These are phyloP conservation scores for Simplicillium aogashimaense DNA, from an alignment of 2,329 filamentous ascomycete species.

Conservation along the genomic window DNA sequence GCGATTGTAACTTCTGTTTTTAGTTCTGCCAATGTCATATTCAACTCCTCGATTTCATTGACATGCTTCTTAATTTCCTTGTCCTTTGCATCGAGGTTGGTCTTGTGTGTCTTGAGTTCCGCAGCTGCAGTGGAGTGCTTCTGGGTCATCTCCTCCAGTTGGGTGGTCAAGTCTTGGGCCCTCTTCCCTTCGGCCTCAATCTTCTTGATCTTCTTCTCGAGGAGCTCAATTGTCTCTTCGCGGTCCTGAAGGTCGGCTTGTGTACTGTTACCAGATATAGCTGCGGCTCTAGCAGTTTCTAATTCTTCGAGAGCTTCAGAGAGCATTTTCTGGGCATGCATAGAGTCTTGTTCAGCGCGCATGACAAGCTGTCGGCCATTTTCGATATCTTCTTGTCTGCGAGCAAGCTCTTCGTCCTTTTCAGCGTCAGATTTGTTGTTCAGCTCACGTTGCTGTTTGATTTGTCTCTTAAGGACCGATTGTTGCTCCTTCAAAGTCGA, in stretches of 20 bases:
- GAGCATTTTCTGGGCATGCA: conserved; percentile 36
- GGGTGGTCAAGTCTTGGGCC: conserved; percentile 13
- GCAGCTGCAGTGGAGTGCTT: conserved; percentile 8
- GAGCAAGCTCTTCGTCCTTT: conserved; percentile 53
- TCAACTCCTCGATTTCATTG: conserved; percentile 38
- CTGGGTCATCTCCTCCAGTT: conserved; percentile 18
- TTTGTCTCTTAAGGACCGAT: conserved; percentile 77
- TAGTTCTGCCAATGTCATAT: conserved; percentile 43
- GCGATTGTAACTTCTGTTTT: conserved; percentile 53
- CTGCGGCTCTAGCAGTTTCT: conserved; percentile 22
- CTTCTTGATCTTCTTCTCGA: conserved; percentile 30
- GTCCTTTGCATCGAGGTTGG: conserved; percentile 22
- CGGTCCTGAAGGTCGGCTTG: conserved; percentile 29
- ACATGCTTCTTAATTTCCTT: conserved; percentile 38
- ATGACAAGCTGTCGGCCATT: conserved; percentile 24
- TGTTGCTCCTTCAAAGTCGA: conserved; percentile 78
- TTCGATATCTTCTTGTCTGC: conserved; percentile 47
- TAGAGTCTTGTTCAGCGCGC: conserved; percentile 26
- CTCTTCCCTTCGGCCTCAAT: conserved; percentile 20
- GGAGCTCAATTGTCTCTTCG: conserved; percentile 28
- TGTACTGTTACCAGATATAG: conserved; percentile 11
- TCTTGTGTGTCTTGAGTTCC: conserved; percentile 12
- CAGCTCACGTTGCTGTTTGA: conserved; percentile 89
- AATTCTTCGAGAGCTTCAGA: conserved; percentile 37
- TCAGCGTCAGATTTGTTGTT: conserved; percentile 77